Percentiles rank a stretch among this genome's conserved stretches.
phyloP scores from a whole-genome alignment of 192 early-diverging fungal genomes.

The Linnemannia elongata region DNA sequence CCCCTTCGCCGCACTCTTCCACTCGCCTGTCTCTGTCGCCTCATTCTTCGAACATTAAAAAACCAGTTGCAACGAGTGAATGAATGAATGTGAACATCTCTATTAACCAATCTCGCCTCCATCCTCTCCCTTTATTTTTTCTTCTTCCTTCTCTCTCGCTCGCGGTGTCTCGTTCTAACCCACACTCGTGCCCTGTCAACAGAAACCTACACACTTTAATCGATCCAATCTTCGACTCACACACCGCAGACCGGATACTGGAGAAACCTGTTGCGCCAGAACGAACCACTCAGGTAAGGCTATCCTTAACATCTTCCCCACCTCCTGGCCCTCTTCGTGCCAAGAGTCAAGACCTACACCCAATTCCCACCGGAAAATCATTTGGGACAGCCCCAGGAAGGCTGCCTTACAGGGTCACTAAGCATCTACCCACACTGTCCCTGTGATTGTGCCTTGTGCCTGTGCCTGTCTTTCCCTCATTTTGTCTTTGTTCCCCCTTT shows the following conservation, averaged over 20 bases:
- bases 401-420: neutral
- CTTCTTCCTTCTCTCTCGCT: neutral
- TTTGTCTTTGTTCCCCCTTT: neutral
- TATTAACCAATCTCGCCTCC: neutral
- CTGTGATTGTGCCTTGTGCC: neutral
- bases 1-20: too few relatives aligned
- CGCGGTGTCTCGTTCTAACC: neutral
- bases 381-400: too few relatives aligned
- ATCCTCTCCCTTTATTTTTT: neutral
- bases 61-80: too few relatives aligned
- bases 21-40: too few relatives aligned
- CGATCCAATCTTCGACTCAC: neutral
- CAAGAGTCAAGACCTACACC: neutral
- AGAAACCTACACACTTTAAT: neutral
- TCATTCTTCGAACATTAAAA: too few relatives aligned
- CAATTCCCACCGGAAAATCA: neutral
- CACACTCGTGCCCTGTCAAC: neutral
- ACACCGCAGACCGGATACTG: neutral
- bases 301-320: neutral
- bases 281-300: neutral
- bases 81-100: neutral
- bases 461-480: too few relatives aligned
- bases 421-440: neutral
- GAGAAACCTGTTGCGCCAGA: conserved; percentile 2
- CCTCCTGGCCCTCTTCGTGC: neutral